Evolutionary conservation across 1,284 basidiomycete species (phyloP).

Genomic region (Boletus smithii): DNA sequence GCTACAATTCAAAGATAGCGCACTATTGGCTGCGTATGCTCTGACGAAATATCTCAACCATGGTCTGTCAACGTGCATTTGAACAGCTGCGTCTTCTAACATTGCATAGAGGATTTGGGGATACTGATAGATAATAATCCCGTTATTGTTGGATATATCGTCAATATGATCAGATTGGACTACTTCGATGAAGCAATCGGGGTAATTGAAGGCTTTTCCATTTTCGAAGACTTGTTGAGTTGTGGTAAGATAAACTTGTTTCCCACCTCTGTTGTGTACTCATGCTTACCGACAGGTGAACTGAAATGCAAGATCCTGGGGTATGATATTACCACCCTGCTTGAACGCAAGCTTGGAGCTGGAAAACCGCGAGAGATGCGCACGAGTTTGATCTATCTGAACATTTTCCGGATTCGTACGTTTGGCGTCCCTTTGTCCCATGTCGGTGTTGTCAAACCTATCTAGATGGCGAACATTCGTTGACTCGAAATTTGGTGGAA

Average conservation of each 20-base stretch:
- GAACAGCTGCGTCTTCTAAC: not conserved
- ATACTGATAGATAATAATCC: not conserved
- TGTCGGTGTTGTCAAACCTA: not conserved
- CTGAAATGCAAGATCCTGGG: conserved; percentile 7
- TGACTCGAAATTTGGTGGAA: conserved; percentile 12
- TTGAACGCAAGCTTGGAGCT: conserved; percentile 13
- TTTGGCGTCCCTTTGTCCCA: not conserved
- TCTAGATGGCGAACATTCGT: conserved; percentile 12
- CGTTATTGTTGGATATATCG: conserved; percentile 9
- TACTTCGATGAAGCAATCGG: conserved; percentile 17
- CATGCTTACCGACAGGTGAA: not conserved
- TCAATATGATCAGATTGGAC: conserved; percentile 16
- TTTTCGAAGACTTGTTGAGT: conserved; percentile 12
- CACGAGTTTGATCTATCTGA: conserved; percentile 12
- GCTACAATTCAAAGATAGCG: conserved; percentile 8
- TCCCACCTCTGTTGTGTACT: not conserved
- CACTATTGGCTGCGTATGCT: conserved; percentile 11
- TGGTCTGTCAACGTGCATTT: not conserved
- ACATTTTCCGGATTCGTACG: conserved; percentile 14
- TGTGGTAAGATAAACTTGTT: conserved; percentile 1
- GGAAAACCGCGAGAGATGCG: conserved; percentile 10
- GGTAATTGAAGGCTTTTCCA: conserved; percentile 8
- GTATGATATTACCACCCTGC: conserved; percentile 10
- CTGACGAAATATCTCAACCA: conserved; percentile 6
- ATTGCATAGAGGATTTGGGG: not conserved